These are phyloP conservation scores for Chenopodium berlandieri DNA, from an alignment of 148 eudicot genomes.

Conservation along the genomic window DNA sequence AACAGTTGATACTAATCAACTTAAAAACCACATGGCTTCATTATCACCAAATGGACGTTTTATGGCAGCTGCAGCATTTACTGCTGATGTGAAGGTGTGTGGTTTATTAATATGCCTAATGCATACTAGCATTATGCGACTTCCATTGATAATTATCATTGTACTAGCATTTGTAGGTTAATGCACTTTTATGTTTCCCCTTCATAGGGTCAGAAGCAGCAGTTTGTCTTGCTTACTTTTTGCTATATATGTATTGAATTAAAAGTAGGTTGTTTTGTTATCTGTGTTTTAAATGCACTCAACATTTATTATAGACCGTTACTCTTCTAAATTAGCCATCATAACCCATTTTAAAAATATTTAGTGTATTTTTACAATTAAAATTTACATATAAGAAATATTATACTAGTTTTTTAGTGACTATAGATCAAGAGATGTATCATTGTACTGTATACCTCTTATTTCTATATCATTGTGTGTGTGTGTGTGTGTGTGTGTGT, in stretches of 20 bases:
- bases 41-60: constrained; percentile 96
- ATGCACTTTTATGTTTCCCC: background rate
- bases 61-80: constrained; percentile 99
- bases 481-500: too few relatives aligned
- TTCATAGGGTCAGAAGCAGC: background rate
- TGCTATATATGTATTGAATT: background rate
- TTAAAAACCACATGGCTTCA: constrained; percentile 89
- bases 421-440: too few relatives aligned
- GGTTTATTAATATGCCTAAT: background rate
- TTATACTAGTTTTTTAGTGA: too few relatives aligned
- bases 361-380: too few relatives aligned
- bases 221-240: constrained; percentile 4
- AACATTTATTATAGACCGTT: too few relatives aligned
- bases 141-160: background rate
- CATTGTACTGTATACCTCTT: too few relatives aligned
- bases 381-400: too few relatives aligned
- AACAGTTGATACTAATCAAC: constrained; percentile 86
- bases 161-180: background rate
- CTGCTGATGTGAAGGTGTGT: constrained; percentile 98
- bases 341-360: too few relatives aligned
- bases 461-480: too few relatives aligned
- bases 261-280: too few relatives aligned
- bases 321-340: too few relatives aligned
- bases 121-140: background rate
- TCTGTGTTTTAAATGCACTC: too few relatives aligned